Evolutionary conservation across 805 yeast genomes (phyloP).

Genomic region (Suhomyces prunicola): DNA sequence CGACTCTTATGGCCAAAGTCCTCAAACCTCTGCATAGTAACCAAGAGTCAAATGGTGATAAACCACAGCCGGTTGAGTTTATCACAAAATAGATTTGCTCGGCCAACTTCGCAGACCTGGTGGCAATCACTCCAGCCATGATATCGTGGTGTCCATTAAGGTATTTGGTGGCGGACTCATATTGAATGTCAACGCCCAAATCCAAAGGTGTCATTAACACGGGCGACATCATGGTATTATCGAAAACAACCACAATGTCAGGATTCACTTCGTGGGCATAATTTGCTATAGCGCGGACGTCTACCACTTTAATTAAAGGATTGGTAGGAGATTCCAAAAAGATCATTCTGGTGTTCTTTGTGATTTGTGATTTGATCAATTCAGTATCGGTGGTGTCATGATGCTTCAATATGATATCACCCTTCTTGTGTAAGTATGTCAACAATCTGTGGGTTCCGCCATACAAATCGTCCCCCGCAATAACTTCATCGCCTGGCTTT

Average conservation of each 20-base stretch:
- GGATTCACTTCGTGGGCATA: constrained; percentile 69
- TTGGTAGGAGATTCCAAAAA: constrained; percentile 91
- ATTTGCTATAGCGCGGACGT: constrained; percentile 63
- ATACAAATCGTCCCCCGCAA: constrained; percentile 92
- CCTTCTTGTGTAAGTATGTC: constrained; percentile 63
- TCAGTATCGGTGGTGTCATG: constrained; percentile 77
- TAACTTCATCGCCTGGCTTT: constrained; percentile 81
- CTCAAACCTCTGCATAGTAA: constrained; percentile 82
- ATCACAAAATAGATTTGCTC: constrained; percentile 70
- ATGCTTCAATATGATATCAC: constrained; percentile 65
- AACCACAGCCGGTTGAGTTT: constrained; percentile 88
- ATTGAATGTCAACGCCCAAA: constrained; percentile 85
- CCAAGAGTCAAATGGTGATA: constrained; percentile 93
- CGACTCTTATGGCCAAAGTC: constrained; percentile 81
- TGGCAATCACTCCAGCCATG: constrained; percentile 92
- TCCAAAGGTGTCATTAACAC: constrained; percentile 79
- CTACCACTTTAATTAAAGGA: constrained; percentile 86
- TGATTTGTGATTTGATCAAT: constrained; percentile 55
- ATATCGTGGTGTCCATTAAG: constrained; percentile 93
- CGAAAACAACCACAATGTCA: constrained; percentile 73
- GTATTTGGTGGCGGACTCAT: constrained; percentile 91
- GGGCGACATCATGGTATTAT: constrained; percentile 97
- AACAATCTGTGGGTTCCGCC: constrained; percentile 91
- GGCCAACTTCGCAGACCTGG: constrained; percentile 59
- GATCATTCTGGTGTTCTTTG: constrained; percentile 64